Evolutionary conservation across 2,329 filamentous ascomycete genomes (phyloP).

Genomic region (Pseudogymnoascus sp.): DNA sequence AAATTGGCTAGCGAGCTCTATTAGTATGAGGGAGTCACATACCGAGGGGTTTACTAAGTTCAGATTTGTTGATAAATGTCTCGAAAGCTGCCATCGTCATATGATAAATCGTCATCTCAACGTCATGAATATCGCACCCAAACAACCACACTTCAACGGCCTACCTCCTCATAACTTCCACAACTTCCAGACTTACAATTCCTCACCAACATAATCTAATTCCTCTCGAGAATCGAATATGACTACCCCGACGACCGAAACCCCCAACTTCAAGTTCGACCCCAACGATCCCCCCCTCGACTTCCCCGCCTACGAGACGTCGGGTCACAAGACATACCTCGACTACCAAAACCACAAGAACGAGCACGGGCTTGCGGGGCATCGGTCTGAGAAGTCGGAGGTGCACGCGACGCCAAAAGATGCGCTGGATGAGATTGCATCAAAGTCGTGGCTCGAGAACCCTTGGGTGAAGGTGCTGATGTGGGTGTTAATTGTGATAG

Average conservation of each 20-base stretch:
- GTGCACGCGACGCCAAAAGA: background rate
- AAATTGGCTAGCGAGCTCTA: background rate
- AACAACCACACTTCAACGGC: background rate
- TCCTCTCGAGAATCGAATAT: background rate
- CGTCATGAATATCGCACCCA: conserved; percentile 5
- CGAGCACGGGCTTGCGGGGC: background rate
- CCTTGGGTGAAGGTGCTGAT: background rate
- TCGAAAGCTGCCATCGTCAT: background rate
- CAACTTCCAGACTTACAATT: background rate
- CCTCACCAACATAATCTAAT: background rate
- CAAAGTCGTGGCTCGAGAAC: background rate
- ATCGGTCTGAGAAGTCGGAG: background rate
- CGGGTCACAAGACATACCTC: conserved; percentile 1
- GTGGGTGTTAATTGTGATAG: background rate
- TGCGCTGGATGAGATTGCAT: background rate
- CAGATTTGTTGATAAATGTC: conserved; percentile 5
- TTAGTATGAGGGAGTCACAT: background rate
- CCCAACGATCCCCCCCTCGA: background rate
- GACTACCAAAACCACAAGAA: background rate
- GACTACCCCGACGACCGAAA: conserved; percentile 4
- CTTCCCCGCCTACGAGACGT: conserved; percentile 4
- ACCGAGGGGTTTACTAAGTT: background rate
- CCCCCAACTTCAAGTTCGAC: background rate
- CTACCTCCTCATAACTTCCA: background rate
- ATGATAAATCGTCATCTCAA: conserved; percentile 6